These are phyloP conservation scores for Gloeopeniophorella convolvens DNA, from an alignment of 768 basidiomycete genomes.

Conservation along the genomic window DNA sequence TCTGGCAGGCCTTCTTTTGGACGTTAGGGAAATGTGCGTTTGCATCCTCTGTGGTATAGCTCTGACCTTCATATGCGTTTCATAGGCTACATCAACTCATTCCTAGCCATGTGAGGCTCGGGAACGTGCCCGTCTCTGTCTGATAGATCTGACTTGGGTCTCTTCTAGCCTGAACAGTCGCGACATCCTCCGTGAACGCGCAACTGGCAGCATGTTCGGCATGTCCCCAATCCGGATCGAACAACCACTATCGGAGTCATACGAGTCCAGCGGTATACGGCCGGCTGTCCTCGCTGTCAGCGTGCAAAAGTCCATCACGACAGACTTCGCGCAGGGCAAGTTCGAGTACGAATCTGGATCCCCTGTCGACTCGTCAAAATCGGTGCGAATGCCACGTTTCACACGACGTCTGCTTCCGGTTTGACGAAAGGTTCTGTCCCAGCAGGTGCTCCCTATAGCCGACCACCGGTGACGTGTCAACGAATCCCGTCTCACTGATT, in stretches of 20 bases:
- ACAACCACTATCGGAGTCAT: background rate
- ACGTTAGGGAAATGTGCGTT: constrained; percentile 42
- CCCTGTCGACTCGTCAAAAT: background rate
- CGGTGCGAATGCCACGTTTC: too few species aligned
- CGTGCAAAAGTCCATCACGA: background rate
- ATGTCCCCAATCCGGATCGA: background rate
- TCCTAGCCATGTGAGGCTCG: constrained; percentile 46
- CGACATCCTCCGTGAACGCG: background rate
- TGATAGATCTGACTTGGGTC: background rate
- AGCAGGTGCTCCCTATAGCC: too few species aligned
- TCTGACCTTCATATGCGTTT: background rate
- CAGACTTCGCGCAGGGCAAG: background rate
- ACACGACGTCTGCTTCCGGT: too few species aligned
- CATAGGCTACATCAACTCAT: constrained; percentile 45
- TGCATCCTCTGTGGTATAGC: background rate
- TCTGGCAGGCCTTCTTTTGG: constrained; percentile 48
- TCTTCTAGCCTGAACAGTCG: constrained; percentile 10
- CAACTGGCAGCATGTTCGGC: background rate
- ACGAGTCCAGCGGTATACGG: background rate
- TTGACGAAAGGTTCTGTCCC: too few species aligned
- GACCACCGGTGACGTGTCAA: too few species aligned
- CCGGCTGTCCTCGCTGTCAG: background rate
- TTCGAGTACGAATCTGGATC: background rate
- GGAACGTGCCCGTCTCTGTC: too few species aligned
- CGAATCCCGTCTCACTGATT: too few species aligned